A percentile compares a stretch with the other conserved stretches of the same genome.
phyloP scores from a whole-genome alignment of 208 protist genomes.

The Leishmania gerbilli region DNA sequence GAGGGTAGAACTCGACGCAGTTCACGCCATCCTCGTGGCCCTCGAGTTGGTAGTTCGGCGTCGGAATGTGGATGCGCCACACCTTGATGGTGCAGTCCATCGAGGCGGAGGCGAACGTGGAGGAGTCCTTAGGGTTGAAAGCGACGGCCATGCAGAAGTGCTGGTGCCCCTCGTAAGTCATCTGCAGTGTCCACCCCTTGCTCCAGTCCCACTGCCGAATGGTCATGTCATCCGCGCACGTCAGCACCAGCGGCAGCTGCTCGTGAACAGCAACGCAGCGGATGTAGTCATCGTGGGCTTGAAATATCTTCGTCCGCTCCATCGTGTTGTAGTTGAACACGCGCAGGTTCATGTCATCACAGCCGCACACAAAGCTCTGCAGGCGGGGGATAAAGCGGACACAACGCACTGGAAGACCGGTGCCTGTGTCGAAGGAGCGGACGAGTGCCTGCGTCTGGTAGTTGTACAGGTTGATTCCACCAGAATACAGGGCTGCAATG shows the following conservation, averaged over 20 bases:
- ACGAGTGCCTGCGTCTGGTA: slow-evolving; percentile 96
- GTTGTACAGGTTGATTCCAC: slow-evolving; percentile 97
- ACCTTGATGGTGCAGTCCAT: slow-evolving; percentile 98
- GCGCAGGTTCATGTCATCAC: slow-evolving; percentile 95
- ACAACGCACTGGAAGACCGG: slow-evolving; percentile 92
- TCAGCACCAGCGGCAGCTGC: slow-evolving; percentile 94
- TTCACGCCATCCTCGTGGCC: slow-evolving; percentile 99
- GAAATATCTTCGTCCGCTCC: slow-evolving; percentile 97
- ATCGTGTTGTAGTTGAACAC: slow-evolving; percentile 99
- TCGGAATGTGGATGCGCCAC: slow-evolving; percentile 92
- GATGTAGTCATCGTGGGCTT: slow-evolving; percentile 98
- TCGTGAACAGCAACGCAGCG: slow-evolving; percentile 98
- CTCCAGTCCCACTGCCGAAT: slow-evolving; percentile 99
- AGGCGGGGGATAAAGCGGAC: slow-evolving; percentile 97
- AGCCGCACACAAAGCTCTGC: slow-evolving; percentile 96
- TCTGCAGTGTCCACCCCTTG: slow-evolving; percentile 91
- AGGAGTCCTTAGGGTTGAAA: slow-evolving; percentile 99
- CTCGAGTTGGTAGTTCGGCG: slow-evolving; percentile 97
- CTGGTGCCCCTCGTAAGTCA: slow-evolving; percentile 97
- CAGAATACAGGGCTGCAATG: slow-evolving; percentile 94
- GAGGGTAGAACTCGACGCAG: slow-evolving; percentile 97
- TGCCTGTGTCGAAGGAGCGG: slow-evolving; percentile 97
- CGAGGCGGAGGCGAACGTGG: slow-evolving; percentile 97
- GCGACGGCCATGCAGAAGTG: slow-evolving; percentile 98
- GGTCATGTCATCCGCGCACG: slow-evolving; percentile 98